Percentiles rank a stretch among this genome's conserved stretches.
These are phyloP conservation scores for Candida hungchunana DNA, from an alignment of 805 yeast species.

Conservation along the genomic window DNA sequence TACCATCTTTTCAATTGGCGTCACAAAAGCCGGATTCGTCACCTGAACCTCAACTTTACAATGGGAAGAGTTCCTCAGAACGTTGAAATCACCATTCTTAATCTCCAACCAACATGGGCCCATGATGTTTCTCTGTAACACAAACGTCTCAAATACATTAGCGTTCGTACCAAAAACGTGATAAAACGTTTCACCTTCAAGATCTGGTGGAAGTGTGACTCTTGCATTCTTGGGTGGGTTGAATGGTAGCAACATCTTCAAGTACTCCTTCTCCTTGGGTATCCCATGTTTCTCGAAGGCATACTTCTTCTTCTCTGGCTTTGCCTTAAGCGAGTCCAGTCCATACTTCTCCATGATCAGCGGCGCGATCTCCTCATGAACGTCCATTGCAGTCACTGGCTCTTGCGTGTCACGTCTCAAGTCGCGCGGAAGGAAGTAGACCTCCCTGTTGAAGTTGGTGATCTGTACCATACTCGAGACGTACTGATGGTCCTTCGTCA, in stretches of 20 bases:
- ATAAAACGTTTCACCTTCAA: conserved; percentile 71
- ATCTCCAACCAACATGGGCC: conserved; percentile 97
- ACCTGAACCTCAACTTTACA: conserved; percentile 74
- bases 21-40: conserved; percentile 41
- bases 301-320: conserved; percentile 70
- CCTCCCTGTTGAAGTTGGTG: conserved; percentile 61
- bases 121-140: conserved; percentile 78
- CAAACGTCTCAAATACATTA: conserved; percentile 79
- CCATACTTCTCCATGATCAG: conserved; percentile 60
- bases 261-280: conserved; percentile 75
- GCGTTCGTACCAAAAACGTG: conserved; percentile 78
- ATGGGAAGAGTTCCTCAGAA: conserved; percentile 65
- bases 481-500: conserved; percentile 49
- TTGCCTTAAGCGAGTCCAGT: conserved; percentile 58
- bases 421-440: conserved; percentile 73
- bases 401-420: conserved; percentile 39
- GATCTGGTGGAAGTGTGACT: conserved; percentile 51
- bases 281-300: conserved; percentile 83
- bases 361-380: conserved; percentile 72
- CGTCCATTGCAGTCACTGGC: conserved; percentile 53
- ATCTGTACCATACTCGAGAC: conserved; percentile 79
- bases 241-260: conserved; percentile 74
- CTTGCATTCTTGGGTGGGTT: conserved; percentile 53
- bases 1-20: conserved; percentile 42
- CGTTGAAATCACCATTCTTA: conserved; percentile 53